phyloP scores from a whole-genome alignment of 768 basidiomycete genomes.

The Paxillus involutus region DNA sequence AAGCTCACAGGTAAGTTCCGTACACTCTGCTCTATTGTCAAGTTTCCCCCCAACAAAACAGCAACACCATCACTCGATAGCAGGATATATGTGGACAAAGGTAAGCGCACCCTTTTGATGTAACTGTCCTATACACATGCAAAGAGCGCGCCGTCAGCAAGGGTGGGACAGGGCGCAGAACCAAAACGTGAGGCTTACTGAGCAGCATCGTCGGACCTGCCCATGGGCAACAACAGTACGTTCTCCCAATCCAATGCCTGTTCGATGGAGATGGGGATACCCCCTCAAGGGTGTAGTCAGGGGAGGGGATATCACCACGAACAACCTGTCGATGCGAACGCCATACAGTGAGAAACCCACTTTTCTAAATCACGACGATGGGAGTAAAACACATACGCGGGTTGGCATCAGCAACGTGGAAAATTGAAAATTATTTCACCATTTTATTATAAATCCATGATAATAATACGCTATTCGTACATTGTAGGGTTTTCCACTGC shows the following conservation, averaged over 20 bases:
- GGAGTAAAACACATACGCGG: constrained; percentile 39
- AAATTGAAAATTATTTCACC: neutral
- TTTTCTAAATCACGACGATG: too few species aligned
- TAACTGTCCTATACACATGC: constrained; percentile 61
- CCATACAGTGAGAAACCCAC: neutral
- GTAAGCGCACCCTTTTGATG: constrained; percentile 62
- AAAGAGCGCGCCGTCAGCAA: neutral
- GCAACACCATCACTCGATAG: too few species aligned
- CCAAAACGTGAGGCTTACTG: constrained; percentile 48
- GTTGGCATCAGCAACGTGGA: constrained; percentile 75
- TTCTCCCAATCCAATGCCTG: constrained; percentile 70
- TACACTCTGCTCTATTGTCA: constrained; percentile 11
- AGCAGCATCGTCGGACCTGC: constrained; percentile 88
- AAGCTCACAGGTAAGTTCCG: constrained; percentile 14
- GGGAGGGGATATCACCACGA: constrained; percentile 54
- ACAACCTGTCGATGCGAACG: constrained; percentile 28
- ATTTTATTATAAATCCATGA: too few species aligned
- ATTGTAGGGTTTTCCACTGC: too few species aligned
- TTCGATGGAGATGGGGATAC: constrained; percentile 89
- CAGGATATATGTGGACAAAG: neutral
- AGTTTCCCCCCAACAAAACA: neutral
- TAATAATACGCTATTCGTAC: too few species aligned
- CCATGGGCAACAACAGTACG: constrained; percentile 86
- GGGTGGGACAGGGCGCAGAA: neutral
- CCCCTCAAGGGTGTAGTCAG: constrained; percentile 85